Percentiles rank a stretch among this genome's conserved stretches.
Evolutionary conservation across 1,284 basidiomycete genomes (phyloP).

Genomic region (Porodaedalea pini): DNA sequence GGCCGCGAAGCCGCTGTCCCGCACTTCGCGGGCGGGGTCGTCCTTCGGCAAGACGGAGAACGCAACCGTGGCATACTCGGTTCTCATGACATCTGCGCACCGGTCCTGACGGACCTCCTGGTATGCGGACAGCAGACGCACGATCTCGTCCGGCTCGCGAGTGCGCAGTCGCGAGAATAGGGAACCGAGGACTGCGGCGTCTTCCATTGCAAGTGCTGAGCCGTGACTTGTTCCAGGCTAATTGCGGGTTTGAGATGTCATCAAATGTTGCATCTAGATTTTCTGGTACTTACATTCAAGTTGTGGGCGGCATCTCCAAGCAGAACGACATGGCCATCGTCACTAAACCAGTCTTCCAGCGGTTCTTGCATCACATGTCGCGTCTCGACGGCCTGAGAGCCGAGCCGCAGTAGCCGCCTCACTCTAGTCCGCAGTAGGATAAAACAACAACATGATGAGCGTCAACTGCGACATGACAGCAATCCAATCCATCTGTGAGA

Average conservation of each 20-base stretch:
- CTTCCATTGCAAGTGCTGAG: slow-evolving; percentile 40
- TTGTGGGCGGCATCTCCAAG: slow-evolving; percentile 50
- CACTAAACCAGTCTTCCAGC: slow-evolving; percentile 48
- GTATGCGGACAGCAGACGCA: slow-evolving; percentile 46
- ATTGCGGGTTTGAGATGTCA: neutral
- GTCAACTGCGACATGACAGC: neutral
- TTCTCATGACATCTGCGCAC: slow-evolving; percentile 34
- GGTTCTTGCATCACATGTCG: slow-evolving; percentile 14
- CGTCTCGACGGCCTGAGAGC: slow-evolving; percentile 8
- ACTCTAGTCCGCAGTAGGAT: neutral
- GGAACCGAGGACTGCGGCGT: slow-evolving; percentile 54
- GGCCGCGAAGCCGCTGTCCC: slow-evolving; percentile 39
- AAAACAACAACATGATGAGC: neutral
- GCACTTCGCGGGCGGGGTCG: slow-evolving; percentile 35
- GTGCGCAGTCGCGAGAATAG: slow-evolving; percentile 51
- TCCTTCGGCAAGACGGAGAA: slow-evolving; percentile 36
- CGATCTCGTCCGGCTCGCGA: slow-evolving; percentile 43
- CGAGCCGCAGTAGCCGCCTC: neutral
- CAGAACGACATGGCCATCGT: slow-evolving; percentile 38
- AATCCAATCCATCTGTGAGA: neutral
- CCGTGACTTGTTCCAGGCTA: slow-evolving; percentile 19
- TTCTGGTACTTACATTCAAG: slow-evolving; percentile 27
- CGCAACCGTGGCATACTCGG: slow-evolving; percentile 35
- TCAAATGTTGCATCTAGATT: neutral
- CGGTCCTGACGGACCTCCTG: slow-evolving; percentile 46